Percentiles rank a stretch among this genome's conserved stretches.
These are phyloP conservation scores for Hirschioporus abietinus DNA, from an alignment of 768 basidiomycete genomes.

Conservation along the genomic window DNA sequence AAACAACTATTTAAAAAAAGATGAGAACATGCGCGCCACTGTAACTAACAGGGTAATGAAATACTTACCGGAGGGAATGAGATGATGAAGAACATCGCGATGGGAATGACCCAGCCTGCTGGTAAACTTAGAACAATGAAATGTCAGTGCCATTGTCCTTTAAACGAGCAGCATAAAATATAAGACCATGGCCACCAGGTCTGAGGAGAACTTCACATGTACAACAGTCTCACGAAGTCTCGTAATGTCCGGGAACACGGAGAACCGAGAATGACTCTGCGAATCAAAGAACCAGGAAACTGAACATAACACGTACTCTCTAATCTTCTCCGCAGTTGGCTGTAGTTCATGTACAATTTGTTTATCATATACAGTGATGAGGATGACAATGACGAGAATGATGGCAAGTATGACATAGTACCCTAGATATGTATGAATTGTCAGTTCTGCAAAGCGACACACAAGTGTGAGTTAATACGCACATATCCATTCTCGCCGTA, in stretches of 20 bases:
- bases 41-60: not conserved
- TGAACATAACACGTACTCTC: slow-evolving; percentile 37
- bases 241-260: too few relatives aligned
- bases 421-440: slow-evolving; percentile 17
- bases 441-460: not conserved
- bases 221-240: too few relatives aligned
- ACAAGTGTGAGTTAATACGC: slow-evolving; percentile 20
- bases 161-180: not conserved
- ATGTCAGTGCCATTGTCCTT: not conserved
- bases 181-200: not conserved
- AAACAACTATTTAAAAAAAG: slow-evolving; percentile 51
- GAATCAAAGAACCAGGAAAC: not conserved
- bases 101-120: slow-evolving; percentile 73
- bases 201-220: too few relatives aligned
- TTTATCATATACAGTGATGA: slow-evolving; percentile 59
- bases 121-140: slow-evolving; percentile 32
- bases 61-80: slow-evolving; percentile 74
- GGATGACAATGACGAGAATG: slow-evolving; percentile 40
- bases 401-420: slow-evolving; percentile 35
- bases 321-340: slow-evolving; percentile 61
- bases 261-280: not conserved
- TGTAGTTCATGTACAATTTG: slow-evolving; percentile 69
- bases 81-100: slow-evolving; percentile 74
- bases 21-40: not conserved
- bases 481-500: slow-evolving; percentile 55